Conservation (phyloP, 768 basidiomycete genomes). For the Boletus fagicola region DNA sequence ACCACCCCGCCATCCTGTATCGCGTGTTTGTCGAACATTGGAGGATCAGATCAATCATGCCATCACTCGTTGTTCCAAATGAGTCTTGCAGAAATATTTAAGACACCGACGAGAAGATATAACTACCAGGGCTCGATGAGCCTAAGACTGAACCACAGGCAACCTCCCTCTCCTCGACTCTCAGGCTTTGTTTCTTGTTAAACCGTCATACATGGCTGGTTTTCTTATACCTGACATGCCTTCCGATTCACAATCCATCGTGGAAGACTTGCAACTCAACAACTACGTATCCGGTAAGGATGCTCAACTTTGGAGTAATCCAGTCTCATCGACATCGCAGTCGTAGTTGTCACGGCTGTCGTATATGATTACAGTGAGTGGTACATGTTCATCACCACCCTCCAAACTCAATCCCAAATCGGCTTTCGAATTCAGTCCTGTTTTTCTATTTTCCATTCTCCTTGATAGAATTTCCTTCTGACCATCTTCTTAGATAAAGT, state of each 20-base stretch:
- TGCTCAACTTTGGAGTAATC: neutral
- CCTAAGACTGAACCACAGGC: too few relatives aligned
- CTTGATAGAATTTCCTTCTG: neutral
- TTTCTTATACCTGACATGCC: slow-evolving; percentile 6
- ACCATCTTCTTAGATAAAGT: neutral
- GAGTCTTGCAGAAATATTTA: too few relatives aligned
- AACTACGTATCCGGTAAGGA: slow-evolving; percentile 4
- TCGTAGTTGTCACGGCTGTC: neutral
- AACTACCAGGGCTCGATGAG: too few relatives aligned
- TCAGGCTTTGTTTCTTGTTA: too few relatives aligned
- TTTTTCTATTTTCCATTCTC: neutral
- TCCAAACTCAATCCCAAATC: neutral
- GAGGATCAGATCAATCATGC: too few relatives aligned
- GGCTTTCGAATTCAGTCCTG: slow-evolving; percentile 8
- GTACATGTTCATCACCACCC: neutral
- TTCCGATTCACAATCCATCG: slow-evolving; percentile 1
- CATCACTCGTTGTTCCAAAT: too few relatives aligned
- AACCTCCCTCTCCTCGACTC: too few relatives aligned
- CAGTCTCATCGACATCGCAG: slow-evolving; percentile 9
- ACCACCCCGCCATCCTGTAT: too few relatives aligned
- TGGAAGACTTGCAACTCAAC: neutral
- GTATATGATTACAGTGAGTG: neutral
- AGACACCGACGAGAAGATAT: too few relatives aligned
- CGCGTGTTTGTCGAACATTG: too few relatives aligned
- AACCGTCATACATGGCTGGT: too few relatives aligned